Conservation (phyloP, 345 rosid genomes). For the Carallia pectinifolia region DNA sequence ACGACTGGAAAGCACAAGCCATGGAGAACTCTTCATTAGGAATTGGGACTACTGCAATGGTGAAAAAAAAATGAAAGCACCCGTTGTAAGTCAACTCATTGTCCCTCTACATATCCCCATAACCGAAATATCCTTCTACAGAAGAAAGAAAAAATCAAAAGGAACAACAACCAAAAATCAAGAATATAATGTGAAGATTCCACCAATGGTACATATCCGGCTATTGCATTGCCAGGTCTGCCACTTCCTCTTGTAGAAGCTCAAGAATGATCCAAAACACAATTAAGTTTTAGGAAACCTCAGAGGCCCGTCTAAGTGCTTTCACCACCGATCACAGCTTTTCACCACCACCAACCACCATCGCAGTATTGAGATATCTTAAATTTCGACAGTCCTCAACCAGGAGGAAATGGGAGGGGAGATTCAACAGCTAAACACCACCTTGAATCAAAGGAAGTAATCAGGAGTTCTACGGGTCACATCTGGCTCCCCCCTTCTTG, state of each 20-base stretch:
- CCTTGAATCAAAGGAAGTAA: slow-evolving; percentile 53
- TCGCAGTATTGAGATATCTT: slow-evolving; percentile 4
- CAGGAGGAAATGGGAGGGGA: slow-evolving; percentile 13
- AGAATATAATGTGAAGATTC: slow-evolving; percentile 5
- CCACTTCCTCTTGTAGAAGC: slow-evolving; percentile 20
- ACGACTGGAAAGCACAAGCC: too few species aligned
- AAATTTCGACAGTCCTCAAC: slow-evolving; percentile 22
- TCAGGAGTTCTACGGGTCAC: slow-evolving; percentile 96
- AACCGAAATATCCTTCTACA: slow-evolving; percentile 31
- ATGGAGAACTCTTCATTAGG: slow-evolving; percentile 4
- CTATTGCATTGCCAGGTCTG: slow-evolving; percentile 22
- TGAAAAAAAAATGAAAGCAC: slow-evolving; percentile 4
- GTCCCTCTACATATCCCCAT: slow-evolving; percentile 34
- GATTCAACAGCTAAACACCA: not conserved
- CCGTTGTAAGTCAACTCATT: slow-evolving; percentile 26
- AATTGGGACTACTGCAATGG: not conserved
- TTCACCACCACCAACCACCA: slow-evolving; percentile 14
- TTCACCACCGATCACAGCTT: slow-evolving; percentile 6
- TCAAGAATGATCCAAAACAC: slow-evolving; percentile 12
- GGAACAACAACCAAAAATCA: slow-evolving; percentile 5
- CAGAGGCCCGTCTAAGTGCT: slow-evolving; percentile 19
- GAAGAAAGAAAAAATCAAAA: not conserved
- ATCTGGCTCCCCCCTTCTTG: slow-evolving; percentile 96
- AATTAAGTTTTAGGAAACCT: slow-evolving; percentile 20
- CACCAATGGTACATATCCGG: slow-evolving; percentile 30